Conservation (phyloP, 1,284 basidiomycete genomes). For the Hymenochaete sp. region DNA sequence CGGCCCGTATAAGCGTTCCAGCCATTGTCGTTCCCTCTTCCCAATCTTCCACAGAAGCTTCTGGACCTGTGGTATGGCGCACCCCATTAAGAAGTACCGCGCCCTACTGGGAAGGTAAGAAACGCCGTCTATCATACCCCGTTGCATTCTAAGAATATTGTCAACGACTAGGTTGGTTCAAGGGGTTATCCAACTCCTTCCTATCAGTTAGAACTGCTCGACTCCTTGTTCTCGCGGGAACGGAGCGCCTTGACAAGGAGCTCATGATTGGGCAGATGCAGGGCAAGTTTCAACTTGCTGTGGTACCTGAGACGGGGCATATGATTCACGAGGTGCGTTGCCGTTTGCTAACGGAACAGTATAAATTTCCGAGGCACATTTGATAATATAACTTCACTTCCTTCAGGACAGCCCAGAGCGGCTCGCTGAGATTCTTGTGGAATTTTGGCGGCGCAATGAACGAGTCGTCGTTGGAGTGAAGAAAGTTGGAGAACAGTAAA, state of each 20-base stretch:
- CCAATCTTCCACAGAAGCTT: slow-evolving; percentile 29
- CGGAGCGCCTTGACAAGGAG: slow-evolving; percentile 86
- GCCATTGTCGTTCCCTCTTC: slow-evolving; percentile 51
- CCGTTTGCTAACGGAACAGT: neutral
- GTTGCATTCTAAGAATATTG: neutral
- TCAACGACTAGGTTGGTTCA: slow-evolving; percentile 75
- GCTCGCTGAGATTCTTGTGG: slow-evolving; percentile 72
- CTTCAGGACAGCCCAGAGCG: slow-evolving; percentile 74
- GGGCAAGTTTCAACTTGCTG: slow-evolving; percentile 92
- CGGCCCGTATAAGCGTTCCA: slow-evolving; percentile 82
- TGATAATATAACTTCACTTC: slow-evolving; percentile 3
- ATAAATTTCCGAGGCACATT: neutral
- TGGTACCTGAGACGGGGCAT: slow-evolving; percentile 84
- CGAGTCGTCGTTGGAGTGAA: slow-evolving; percentile 64
- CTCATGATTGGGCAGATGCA: slow-evolving; percentile 99
- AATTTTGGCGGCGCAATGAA: slow-evolving; percentile 91
- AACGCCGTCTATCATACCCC: neutral
- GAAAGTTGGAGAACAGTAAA: slow-evolving; percentile 65
- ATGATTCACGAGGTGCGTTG: slow-evolving; percentile 84
- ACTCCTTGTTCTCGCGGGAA: slow-evolving; percentile 83
- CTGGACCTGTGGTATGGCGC: slow-evolving; percentile 72
- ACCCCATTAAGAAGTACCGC: slow-evolving; percentile 80
- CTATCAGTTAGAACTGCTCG: slow-evolving; percentile 71
- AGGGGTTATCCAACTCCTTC: slow-evolving; percentile 72
- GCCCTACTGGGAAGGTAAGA: slow-evolving; percentile 81